phyloP scores from a whole-genome alignment of 1,139 yeast species.

The Candida neerlandica region DNA sequence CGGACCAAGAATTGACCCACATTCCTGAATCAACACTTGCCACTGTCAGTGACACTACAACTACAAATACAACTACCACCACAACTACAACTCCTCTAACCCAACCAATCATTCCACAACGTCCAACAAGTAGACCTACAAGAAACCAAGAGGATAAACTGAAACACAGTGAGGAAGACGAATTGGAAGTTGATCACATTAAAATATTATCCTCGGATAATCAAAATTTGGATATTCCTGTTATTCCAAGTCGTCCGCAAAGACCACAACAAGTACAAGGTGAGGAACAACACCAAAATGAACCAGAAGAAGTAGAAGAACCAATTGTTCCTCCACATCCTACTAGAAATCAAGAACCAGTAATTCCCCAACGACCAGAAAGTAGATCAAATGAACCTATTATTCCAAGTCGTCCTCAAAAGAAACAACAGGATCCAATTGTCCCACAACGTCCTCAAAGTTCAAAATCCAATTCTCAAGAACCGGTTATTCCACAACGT shows the following conservation, averaged over 20 bases:
- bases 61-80: neutral
- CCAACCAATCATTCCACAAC: constrained; percentile 6
- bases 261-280: neutral
- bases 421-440: constrained; percentile 5
- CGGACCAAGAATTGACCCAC: neutral
- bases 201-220: neutral
- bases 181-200: neutral
- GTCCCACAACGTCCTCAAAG: constrained; percentile 1
- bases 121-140: constrained; percentile 1
- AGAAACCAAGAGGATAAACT: neutral
- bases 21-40: neutral
- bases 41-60: too few species aligned
- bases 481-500: constrained; percentile 18
- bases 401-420: constrained; percentile 15
- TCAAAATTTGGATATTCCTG: constrained; percentile 2
- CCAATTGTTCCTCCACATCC: neutral
- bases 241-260: constrained; percentile 1
- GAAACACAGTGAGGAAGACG: neutral
- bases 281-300: neutral
- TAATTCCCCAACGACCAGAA: neutral
- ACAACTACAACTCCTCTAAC: neutral
- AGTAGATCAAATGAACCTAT: constrained; percentile 9
- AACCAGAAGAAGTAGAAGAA: neutral
- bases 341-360: neutral
- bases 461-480: too few species aligned